Conservation (phyloP, 768 basidiomycete species). For the Antrodiella citrinella region DNA sequence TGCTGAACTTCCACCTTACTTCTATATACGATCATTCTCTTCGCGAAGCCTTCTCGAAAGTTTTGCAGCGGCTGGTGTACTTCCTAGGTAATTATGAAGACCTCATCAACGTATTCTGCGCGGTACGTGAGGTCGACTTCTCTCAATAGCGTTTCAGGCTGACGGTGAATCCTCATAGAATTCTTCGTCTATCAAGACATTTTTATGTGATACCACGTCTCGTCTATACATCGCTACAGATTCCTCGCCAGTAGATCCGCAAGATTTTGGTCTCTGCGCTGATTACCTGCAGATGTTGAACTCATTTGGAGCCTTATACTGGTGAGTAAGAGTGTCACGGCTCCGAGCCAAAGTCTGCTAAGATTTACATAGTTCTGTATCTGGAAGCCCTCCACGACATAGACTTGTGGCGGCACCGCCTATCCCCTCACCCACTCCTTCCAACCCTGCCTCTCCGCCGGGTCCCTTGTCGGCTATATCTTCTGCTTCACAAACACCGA, state of each 20-base stretch:
- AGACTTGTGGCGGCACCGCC: neutral
- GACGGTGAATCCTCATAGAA: too few species aligned
- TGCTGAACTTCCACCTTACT: constrained; percentile 83
- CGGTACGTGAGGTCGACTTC: constrained; percentile 45
- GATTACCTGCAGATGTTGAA: constrained; percentile 87
- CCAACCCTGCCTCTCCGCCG: constrained; percentile 4
- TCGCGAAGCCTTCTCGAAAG: constrained; percentile 86
- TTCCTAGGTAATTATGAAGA: constrained; percentile 83
- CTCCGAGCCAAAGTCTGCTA: neutral
- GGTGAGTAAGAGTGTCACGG: constrained; percentile 34
- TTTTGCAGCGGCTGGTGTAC: constrained; percentile 80
- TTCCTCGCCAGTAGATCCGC: constrained; percentile 82
- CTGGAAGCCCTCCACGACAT: constrained; percentile 9
- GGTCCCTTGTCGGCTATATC: neutral
- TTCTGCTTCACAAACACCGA: neutral
- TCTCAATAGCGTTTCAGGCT: neutral
- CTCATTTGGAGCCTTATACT: constrained; percentile 80
- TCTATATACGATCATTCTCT: constrained; percentile 90
- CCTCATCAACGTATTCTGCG: constrained; percentile 78
- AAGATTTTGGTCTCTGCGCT: constrained; percentile 82
- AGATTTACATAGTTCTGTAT: constrained; percentile 5
- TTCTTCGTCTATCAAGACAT: constrained; percentile 89
- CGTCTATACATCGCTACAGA: constrained; percentile 92
- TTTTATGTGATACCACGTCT: constrained; percentile 81
- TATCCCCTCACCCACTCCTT: constrained; percentile 1